Base-by-base conservation (phyloP, 495 filamentous ascomycete species). In the Venustampulla echinocandica region DNA sequence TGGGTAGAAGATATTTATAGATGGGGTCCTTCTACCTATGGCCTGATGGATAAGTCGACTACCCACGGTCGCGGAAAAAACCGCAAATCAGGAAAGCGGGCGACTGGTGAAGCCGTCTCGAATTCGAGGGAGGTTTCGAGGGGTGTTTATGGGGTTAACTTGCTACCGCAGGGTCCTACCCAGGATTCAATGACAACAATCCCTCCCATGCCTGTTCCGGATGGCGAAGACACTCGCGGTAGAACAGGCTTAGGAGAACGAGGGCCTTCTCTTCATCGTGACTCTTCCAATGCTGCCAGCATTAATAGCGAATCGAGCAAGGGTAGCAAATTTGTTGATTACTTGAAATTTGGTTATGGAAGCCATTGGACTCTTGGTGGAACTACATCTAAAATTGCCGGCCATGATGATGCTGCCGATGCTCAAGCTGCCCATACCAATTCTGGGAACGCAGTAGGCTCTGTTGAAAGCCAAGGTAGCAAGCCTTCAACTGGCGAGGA, bases 1-100 rank as follows among this genome's bases (percentile, higher is more conserved):
- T 96, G 90, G 90, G 81, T 87, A 73, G 82, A 92, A 61, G 80
- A 80, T 61, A 67, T 95, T 9, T 92, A 87, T 57, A 76, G 67
- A 28, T 82, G 82, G 68, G 88, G 87, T 10, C 74, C 82, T 45
- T 65, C 81, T 53, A 78, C 87, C 14, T 95, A 93, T 63, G 90
- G 89, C 18, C 78, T 95, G 15, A 68, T 68, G 40, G 82, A 90
- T 10, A 86, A 87, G 49, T 80, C 85, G 21, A 70, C 66, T 10
- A 75, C 81, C 7, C 69, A 67, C 45, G 77, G 65, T 6, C 51
- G 41, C 14, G 37, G 42, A 13, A 57, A 57, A 39, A 57, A 53
- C 11, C 32, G 10, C 5, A 45, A 42, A 33, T 14, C 22, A 2
- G 40, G 34, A 18, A 9, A 19, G 18, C 13, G 18, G 18, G 1